Conservation (phyloP, 1,284 basidiomycete genomes). For the Rhodofomes roseus region DNA sequence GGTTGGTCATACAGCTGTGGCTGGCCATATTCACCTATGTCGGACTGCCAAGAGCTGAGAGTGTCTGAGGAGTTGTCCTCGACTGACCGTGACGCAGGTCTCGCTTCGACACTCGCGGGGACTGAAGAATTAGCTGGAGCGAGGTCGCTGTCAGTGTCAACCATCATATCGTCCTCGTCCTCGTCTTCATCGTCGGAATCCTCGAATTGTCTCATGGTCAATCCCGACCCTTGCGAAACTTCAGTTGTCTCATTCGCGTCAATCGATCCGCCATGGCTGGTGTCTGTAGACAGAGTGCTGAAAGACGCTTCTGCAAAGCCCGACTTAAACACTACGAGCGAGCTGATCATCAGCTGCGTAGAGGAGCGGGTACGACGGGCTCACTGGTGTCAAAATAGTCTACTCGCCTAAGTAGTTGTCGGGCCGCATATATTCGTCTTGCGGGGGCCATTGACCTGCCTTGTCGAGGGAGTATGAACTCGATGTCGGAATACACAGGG, state of each 20-base stretch:
- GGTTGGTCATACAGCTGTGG: background rate
- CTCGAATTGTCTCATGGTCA: constrained; percentile 37
- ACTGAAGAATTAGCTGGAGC: background rate
- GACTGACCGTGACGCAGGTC: background rate
- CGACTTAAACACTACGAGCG: constrained; percentile 62
- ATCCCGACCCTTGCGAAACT: constrained; percentile 17
- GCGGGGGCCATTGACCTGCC: constrained; percentile 29
- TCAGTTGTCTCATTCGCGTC: background rate
- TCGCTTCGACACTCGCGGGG: background rate
- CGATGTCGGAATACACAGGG: constrained; percentile 77
- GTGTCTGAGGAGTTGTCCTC: background rate
- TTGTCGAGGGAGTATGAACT: constrained; percentile 66
- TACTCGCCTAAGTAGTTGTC: constrained; percentile 62
- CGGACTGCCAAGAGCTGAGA: background rate
- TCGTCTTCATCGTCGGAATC: constrained; percentile 65
- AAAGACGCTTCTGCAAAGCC: constrained; percentile 56
- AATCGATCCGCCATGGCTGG: constrained; percentile 9
- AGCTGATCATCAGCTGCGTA: background rate
- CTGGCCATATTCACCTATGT: constrained; percentile 1
- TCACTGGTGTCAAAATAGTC: constrained; percentile 76
- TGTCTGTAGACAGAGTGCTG: constrained; percentile 5
- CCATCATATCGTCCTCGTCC: constrained; percentile 9
- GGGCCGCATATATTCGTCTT: constrained; percentile 61
- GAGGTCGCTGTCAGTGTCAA: constrained; percentile 7
- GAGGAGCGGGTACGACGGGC: background rate